Evolutionary conservation across 2,329 filamentous ascomycete genomes (phyloP), one percentile per base, ranked within the genome.

Genomic region (Leptoxyphium fumago): DNA sequence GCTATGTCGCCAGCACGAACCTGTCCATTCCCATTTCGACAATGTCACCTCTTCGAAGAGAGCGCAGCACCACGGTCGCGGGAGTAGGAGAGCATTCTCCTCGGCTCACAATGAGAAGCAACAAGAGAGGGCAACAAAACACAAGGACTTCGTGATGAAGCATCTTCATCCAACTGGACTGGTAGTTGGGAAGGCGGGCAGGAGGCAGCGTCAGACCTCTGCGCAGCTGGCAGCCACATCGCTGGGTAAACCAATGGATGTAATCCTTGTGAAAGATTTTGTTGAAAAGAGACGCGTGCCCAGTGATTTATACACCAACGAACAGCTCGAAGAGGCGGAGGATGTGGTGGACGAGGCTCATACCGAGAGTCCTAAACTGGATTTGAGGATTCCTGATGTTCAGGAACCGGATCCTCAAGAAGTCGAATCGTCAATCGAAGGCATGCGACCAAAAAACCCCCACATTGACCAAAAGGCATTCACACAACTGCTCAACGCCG

Each of bases 371-470:
- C 21, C 21, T 4, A 26, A 26, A 26, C 21, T 26, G 7, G 21
- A 26, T 26, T 26, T 26, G 21, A 26, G 21, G 4, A 26, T 26
- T 26, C 21, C 21, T 26, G 21, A 26, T 26, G 40, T 46, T 11
- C 29, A 41, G n/a, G 41, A 46, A 15, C 52, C 54, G 5, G 47
- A 52, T 28, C 52, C 53, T 13, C 46, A 46, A 38, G 56, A 58
- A 38, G 49, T 57, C 28, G 50, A 53, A 36, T 48, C 51, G 8
- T 57, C 56, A 6, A 58, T 60, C 15, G 53, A 59, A 7, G 44
- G 41, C 5, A 29, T 58, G 28, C 50, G 51, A 29, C 55, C 55
- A 13, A 26, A 50, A 7, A 41, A 41, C 10, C 49, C 49, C 2
- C 42, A 54, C n/a, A 14, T 58, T 10, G 53, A 54, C 5, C 32